Evolutionary conservation across 2,329 filamentous ascomycete genomes (phyloP).

Genomic region (Ceratocystis ficicola): DNA sequence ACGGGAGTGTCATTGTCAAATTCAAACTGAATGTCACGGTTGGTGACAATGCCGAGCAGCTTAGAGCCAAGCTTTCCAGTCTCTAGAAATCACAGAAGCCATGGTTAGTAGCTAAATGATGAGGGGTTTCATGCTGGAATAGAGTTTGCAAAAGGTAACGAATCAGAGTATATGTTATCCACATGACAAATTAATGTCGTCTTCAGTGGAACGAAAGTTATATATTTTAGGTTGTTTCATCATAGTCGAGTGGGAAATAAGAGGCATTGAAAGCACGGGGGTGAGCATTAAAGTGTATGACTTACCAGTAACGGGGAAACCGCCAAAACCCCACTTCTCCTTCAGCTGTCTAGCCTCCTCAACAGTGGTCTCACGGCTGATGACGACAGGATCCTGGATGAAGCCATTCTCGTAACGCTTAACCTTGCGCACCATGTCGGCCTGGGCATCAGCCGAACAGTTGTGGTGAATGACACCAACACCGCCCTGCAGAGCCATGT

Average conservation of each 20-base stretch:
- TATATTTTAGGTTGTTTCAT: conserved; percentile 66
- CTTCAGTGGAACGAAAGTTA: conserved; percentile 99
- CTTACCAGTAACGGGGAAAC: conserved; percentile 97
- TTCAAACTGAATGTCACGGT: conserved; percentile 96
- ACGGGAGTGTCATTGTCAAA: conserved; percentile 59
- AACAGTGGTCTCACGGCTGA: conserved; percentile 75
- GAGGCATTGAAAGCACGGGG: background rate
- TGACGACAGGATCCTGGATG: conserved; percentile 89
- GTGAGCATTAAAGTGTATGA: conserved; percentile 25
- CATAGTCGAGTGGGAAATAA: conserved; percentile 35
- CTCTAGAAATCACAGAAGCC: conserved; percentile 43
- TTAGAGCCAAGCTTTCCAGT: conserved; percentile 87
- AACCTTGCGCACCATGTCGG: conserved; percentile 97
- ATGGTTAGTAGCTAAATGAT: conserved; percentile 16
- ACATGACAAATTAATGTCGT: conserved; percentile 65
- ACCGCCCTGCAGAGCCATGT: conserved; percentile 81
- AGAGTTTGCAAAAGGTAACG: conserved; percentile 30
- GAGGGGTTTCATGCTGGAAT: conserved; percentile 30
- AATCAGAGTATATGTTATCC: conserved; percentile 39
- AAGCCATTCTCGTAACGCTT: conserved; percentile 99
- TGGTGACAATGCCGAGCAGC: conserved; percentile 93
- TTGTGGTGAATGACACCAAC: conserved; percentile 98
- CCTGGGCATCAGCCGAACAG: conserved; percentile 93
- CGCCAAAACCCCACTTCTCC: conserved; percentile 97
- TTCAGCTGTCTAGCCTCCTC: conserved; percentile 84